Evolutionary conservation across 176 grass and related monocot genomes (phyloP), one percentile per base, ranked within the genome.

Genomic region (Lolium rigidum): DNA sequence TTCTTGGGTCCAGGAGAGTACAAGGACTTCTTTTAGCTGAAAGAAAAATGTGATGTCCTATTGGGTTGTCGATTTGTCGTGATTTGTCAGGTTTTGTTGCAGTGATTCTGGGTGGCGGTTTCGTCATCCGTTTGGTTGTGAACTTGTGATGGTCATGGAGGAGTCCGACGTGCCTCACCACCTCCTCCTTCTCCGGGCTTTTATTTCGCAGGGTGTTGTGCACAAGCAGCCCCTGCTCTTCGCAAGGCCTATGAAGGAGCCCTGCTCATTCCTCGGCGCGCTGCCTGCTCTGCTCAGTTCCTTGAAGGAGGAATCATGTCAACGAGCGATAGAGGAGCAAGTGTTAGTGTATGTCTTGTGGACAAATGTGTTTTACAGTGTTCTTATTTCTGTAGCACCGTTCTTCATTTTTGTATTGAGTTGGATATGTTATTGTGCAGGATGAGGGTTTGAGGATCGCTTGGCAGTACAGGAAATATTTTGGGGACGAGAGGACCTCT

Each of bases 391-490:
- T 18, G 57, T 16, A 26, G 5, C 6, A 22, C 7, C 3, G 1
- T 68, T 81, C 9, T 75, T 35, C 31, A 35, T 35, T 74, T 78
- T 37, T 14, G 41, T 83, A 71, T 64, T 74, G 1, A 52, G 57
- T 31, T 87, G 17, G 59, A 56, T 76, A 35, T 91, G 9, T 48
- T 11, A 73, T 71, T 55, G 31, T 90, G 80, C 84, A 98, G 96
- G 96, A 95, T 43, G 88, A 95, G 58, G 89, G 72, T 43, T 89
- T 98, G 86, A 95, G 93, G 55, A 98, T 98, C 55, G 96, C 96
- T 79, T 98, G 93, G 96, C 96, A 98, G 86, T 95, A 98, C 70
- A 98, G 89, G 81, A 98, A 98, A 65, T 98, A 98, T 68, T 95
- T 94, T 39, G 96, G 86, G 11, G 93, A 92, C 37, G 91, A 94